A percentile compares a stretch with the other conserved stretches of the same genome.
Evolutionary conservation across 2,329 filamentous ascomycete species (phyloP).

Genomic region (Pleochaeta shiraiana): DNA sequence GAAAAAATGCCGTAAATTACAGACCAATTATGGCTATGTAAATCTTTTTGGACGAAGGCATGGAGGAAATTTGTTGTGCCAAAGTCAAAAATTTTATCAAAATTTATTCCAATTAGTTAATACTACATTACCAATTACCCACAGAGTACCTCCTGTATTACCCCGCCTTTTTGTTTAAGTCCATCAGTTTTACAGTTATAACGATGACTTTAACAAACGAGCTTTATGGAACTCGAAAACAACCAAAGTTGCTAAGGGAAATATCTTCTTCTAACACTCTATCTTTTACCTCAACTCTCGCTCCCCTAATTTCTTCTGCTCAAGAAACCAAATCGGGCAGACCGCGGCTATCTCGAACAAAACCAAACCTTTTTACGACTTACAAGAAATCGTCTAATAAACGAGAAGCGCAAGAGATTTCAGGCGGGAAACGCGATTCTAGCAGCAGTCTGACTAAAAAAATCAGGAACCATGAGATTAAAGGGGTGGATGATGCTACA

Average conservation of each 20-base stretch:
- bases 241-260: constrained; percentile 44
- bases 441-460: constrained; percentile 23
- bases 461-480: constrained; percentile 40
- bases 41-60: constrained; percentile 9
- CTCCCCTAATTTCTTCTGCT: constrained; percentile 49
- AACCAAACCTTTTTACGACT: constrained; percentile 45
- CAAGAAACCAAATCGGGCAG: constrained; percentile 25
- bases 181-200: no score
- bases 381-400: constrained; percentile 41
- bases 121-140: no score
- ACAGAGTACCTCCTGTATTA: no score
- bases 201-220: constrained; percentile 30
- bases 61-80: no score
- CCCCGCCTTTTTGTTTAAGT: no score
- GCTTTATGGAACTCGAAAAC: constrained; percentile 55
- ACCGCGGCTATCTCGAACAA: constrained; percentile 31
- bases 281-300: constrained; percentile 74
- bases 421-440: constrained; percentile 28
- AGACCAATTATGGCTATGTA: constrained; percentile 25
- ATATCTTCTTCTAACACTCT: constrained; percentile 51
- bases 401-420: constrained; percentile 35
- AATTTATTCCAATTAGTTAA: no score
- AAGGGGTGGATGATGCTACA: constrained; percentile 31
- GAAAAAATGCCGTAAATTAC: background rate
- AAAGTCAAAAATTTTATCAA: no score